Conservation (phyloP, 306 rosid species). For the Castanospermum australe region DNA sequence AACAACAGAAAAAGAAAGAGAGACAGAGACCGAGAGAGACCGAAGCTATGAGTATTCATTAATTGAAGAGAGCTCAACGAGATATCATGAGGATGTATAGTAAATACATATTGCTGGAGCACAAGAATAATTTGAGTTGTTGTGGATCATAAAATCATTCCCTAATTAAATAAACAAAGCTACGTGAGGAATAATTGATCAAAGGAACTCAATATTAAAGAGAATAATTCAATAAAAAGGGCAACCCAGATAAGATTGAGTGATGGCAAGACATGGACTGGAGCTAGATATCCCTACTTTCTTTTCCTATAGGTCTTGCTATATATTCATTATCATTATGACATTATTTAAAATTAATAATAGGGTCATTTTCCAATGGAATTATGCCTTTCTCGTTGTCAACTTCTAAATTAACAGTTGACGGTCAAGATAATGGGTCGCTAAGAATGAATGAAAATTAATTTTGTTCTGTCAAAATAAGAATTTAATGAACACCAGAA, state of each 20-base stretch:
- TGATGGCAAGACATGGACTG: constrained; percentile 24
- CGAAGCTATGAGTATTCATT: background rate
- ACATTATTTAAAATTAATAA: too few species aligned
- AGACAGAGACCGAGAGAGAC: too few species aligned
- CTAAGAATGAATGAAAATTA: too few species aligned
- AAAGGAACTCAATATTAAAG: constrained; percentile 1
- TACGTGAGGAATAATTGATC: constrained; percentile 12
- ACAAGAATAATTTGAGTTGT: background rate
- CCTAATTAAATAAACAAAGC: constrained; percentile 11
- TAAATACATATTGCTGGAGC: constrained; percentile 2
- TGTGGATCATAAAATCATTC: background rate
- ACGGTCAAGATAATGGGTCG: too few species aligned
- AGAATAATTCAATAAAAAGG: background rate
- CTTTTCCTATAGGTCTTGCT: background rate
- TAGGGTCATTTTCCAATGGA: too few species aligned
- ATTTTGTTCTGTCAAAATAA: too few species aligned
- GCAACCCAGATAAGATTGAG: background rate
- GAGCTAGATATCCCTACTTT: background rate
- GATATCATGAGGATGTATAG: constrained; percentile 19
- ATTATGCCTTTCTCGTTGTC: too few species aligned
- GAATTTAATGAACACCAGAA: background rate
- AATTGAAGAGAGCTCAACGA: background rate
- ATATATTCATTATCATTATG: background rate
- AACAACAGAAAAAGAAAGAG: too few species aligned
- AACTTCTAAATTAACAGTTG: too few species aligned